These are phyloP conservation scores for Hemileccinum impolitum DNA, from an alignment of 768 basidiomycete species.

Conservation along the genomic window DNA sequence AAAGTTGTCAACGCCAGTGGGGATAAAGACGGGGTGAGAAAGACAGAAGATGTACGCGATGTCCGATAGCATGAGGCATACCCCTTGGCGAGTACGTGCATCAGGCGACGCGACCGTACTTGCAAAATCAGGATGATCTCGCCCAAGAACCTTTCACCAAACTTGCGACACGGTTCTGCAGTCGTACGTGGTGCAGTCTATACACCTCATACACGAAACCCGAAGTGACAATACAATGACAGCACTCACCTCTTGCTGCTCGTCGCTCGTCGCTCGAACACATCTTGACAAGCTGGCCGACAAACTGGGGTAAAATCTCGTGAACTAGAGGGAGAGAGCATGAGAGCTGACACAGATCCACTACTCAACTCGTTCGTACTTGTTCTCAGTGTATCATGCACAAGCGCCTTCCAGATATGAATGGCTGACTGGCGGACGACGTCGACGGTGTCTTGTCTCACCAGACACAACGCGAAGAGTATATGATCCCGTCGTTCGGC, in stretches of 20 bases:
- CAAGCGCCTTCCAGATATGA: slow-evolving; percentile 97
- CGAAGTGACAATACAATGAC: too few species aligned
- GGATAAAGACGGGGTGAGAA: background rate
- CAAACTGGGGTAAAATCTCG: slow-evolving; percentile 85
- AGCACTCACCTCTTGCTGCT: slow-evolving; percentile 79
- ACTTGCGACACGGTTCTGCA: slow-evolving; percentile 89
- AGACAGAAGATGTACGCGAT: slow-evolving; percentile 61
- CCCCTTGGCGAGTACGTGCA: slow-evolving; percentile 71
- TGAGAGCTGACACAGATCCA: background rate
- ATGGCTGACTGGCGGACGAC: slow-evolving; percentile 88
- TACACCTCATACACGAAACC: background rate
- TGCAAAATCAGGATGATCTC: slow-evolving; percentile 83
- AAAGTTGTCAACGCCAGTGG: slow-evolving; percentile 7
- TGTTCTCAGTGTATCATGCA: slow-evolving; percentile 90
- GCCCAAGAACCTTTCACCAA: slow-evolving; percentile 85
- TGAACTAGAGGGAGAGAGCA: slow-evolving; percentile 49
- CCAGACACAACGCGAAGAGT: slow-evolving; percentile 85
- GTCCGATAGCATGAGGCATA: slow-evolving; percentile 83
- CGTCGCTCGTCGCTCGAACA: slow-evolving; percentile 75
- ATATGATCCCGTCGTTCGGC: slow-evolving; percentile 87
- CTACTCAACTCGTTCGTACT: slow-evolving; percentile 41
- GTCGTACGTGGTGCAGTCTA: slow-evolving; percentile 89
- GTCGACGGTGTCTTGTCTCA: slow-evolving; percentile 88
- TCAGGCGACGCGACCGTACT: slow-evolving; percentile 59
- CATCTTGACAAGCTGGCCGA: slow-evolving; percentile 71